Conservation (phyloP, 495 filamentous ascomycete genomes). For the Talaromyces proteolyticus region DNA sequence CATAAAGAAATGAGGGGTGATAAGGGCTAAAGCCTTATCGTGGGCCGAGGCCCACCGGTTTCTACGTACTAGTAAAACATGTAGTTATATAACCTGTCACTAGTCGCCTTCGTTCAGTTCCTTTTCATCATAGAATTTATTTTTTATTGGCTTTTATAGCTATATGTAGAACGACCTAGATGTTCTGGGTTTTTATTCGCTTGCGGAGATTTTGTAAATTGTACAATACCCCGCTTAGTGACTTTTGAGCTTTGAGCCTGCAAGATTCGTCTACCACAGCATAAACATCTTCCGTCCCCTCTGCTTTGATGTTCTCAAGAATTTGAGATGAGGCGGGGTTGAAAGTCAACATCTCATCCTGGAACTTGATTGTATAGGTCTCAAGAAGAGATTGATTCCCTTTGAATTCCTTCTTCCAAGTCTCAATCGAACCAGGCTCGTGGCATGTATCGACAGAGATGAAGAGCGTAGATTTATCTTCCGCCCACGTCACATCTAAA, state of each 20-base stretch:
- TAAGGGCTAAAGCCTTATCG: slow-evolving; percentile 6
- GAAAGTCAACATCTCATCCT: slow-evolving; percentile 15
- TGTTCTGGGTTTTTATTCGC: slow-evolving; percentile 27
- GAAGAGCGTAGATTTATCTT: slow-evolving; percentile 34
- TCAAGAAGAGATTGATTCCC: slow-evolving; percentile 21
- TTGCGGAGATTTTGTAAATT: slow-evolving; percentile 69
- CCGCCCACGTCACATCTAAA: slow-evolving; percentile 44
- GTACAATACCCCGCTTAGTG: slow-evolving; percentile 55
- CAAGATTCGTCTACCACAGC: slow-evolving; percentile 18
- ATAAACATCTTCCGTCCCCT: slow-evolving; percentile 26
- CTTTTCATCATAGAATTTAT: background rate
- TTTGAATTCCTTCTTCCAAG: slow-evolving; percentile 19
- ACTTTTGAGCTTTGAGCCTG: slow-evolving; percentile 19
- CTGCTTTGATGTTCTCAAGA: slow-evolving; percentile 20
- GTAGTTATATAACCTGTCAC: too few species aligned
- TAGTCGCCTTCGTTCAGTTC: too few species aligned
- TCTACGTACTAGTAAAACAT: too few species aligned
- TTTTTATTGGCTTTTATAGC: slow-evolving; percentile 7
- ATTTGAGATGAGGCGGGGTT: slow-evolving; percentile 16
- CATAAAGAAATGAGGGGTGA: slow-evolving; percentile 4
- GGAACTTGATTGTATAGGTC: slow-evolving; percentile 15
- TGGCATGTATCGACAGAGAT: slow-evolving; percentile 51
- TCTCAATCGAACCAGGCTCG: slow-evolving; percentile 31
- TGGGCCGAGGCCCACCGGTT: background rate
- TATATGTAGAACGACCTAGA: background rate